phyloP scores from a whole-genome alignment of 805 yeast genomes.

The Teunomyces gatunensis region DNA sequence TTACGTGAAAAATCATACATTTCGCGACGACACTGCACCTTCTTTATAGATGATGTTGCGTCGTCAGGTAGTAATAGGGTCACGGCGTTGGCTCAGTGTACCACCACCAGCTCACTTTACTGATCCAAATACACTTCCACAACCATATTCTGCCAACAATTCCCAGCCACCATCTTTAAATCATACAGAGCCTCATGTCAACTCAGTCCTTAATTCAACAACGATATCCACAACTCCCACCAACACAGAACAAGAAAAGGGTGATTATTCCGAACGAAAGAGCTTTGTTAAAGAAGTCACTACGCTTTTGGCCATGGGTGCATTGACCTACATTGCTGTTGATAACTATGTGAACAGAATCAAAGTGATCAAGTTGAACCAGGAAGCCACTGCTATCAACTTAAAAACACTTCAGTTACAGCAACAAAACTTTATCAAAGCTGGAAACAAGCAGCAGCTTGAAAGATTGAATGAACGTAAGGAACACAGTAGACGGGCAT shows the following conservation, averaged over 20 bases:
- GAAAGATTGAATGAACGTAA: conserved; percentile 53
- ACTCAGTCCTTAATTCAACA: not conserved
- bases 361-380: conserved; percentile 32
- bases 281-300: not conserved
- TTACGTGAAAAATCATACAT: not conserved
- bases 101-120: conserved; percentile 25
- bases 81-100: not conserved
- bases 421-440: conserved; percentile 49
- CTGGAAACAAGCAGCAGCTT: conserved; percentile 50
- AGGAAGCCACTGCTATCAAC: conserved; percentile 37
- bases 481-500: conserved; percentile 45
- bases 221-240: not conserved
- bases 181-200: conserved; percentile 1
- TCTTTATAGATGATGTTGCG: not conserved
- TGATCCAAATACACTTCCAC: conserved; percentile 19
- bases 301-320: conserved; percentile 39
- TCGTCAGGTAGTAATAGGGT: not conserved
- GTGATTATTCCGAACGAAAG: not conserved
- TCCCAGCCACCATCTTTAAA: not conserved
- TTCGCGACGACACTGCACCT: not conserved
- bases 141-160: conserved; percentile 8
- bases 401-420: conserved; percentile 38
- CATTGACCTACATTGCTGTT: conserved; percentile 48
- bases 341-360: conserved; percentile 48
- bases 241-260: not conserved